These are phyloP conservation scores for Russula dissimulans DNA, from an alignment of 768 basidiomycete genomes.

Conservation along the genomic window DNA sequence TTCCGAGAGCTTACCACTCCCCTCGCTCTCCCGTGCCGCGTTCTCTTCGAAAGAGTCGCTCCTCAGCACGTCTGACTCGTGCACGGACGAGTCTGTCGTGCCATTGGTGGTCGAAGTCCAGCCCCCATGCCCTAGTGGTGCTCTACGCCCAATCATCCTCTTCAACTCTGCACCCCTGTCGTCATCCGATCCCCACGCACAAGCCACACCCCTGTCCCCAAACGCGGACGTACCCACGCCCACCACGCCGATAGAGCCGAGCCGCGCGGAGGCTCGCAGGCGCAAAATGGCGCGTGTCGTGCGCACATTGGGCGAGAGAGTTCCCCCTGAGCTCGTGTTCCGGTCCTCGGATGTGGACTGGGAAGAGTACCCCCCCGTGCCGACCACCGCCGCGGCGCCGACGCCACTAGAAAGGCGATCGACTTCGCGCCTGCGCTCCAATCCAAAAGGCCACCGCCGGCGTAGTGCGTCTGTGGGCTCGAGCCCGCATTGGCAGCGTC, in stretches of 20 bases:
- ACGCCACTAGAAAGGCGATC: background rate
- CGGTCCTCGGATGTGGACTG: background rate
- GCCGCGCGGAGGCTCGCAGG: slow-evolving; percentile 8
- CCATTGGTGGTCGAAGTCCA: slow-evolving; percentile 15
- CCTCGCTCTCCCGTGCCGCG: slow-evolving; percentile 8
- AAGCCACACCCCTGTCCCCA: slow-evolving; percentile 28
- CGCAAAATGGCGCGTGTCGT: slow-evolving; percentile 20
- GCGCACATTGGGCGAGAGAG: slow-evolving; percentile 25
- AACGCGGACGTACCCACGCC: background rate
- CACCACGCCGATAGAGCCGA: slow-evolving; percentile 2
- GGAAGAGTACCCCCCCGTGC: background rate
- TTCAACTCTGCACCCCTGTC: slow-evolving; percentile 25
- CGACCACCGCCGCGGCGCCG: background rate
- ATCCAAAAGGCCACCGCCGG: background rate
- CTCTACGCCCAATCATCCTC: slow-evolving; percentile 28
- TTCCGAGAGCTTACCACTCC: background rate
- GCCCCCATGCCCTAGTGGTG: slow-evolving; percentile 8
- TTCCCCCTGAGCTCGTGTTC: slow-evolving; percentile 26
- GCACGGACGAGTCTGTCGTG: slow-evolving; percentile 20
- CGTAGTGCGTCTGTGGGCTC: slow-evolving; percentile 13
- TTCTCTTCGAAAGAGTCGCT: slow-evolving; percentile 23
- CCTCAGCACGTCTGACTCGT: slow-evolving; percentile 20
- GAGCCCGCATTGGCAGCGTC: background rate
- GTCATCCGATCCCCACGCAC: slow-evolving; percentile 23
- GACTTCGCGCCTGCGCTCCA: background rate